phyloP scores from a whole-genome alignment of 176 grass and related monocot genomes.

The Coix lacrymajobi region DNA sequence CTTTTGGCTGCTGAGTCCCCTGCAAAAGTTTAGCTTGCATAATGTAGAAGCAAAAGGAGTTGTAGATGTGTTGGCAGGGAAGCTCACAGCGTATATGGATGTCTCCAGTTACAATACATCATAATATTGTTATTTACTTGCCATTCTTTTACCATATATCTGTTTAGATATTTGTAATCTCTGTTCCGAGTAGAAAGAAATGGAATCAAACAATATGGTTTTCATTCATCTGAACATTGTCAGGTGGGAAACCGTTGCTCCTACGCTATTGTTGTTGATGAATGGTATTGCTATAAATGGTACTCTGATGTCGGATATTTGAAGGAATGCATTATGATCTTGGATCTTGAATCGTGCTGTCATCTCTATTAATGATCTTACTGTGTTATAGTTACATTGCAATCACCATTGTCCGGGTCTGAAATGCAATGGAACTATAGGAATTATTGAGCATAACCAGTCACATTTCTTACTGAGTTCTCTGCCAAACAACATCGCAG shows the following conservation, averaged over 20 bases:
- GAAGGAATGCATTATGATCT: not conserved
- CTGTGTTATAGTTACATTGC: not conserved
- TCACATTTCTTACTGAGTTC: not conserved
- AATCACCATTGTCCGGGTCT: not conserved
- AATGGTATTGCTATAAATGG: not conserved
- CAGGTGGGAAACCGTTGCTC: not conserved
- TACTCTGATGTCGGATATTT: not conserved
- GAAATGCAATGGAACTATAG: not conserved
- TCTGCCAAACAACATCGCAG: too few relatives aligned
- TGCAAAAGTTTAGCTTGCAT: slow-evolving; percentile 24
- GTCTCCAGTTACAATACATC: slow-evolving; percentile 12
- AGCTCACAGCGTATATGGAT: not conserved
- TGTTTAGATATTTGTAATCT: not conserved
- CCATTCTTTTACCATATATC: not conserved
- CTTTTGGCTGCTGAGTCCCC: slow-evolving; percentile 36
- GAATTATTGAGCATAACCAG: too few relatives aligned
- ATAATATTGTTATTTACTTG: not conserved
- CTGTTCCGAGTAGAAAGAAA: not conserved
- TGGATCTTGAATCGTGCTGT: not conserved
- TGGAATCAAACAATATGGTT: not conserved
- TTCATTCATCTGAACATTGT: not conserved
- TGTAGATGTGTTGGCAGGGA: slow-evolving; percentile 34
- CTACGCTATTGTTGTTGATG: too few relatives aligned
- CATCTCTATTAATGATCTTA: not conserved
- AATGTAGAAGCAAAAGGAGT: slow-evolving; percentile 7